phyloP scores from a whole-genome alignment of 176 grass and related monocot genomes.

The Aegilops tauschii region DNA sequence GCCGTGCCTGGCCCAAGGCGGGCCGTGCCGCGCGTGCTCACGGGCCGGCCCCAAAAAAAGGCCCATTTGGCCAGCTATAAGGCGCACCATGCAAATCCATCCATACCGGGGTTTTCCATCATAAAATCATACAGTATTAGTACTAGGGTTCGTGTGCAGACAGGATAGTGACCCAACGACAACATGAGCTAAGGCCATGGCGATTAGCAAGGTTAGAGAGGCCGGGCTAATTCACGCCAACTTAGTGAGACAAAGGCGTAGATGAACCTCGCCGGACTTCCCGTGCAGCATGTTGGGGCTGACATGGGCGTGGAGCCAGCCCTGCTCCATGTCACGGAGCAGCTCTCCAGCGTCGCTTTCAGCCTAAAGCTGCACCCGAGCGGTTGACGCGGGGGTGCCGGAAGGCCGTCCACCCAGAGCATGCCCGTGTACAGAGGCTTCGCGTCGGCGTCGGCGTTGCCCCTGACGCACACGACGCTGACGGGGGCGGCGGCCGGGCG shows the following conservation, averaged over 20 bases:
- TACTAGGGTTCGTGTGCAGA: too few relatives aligned
- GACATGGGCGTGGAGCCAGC: not conserved
- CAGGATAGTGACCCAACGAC: too few relatives aligned
- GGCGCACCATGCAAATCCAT: too few relatives aligned
- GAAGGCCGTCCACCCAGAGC: not conserved
- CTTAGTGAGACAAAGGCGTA: not conserved
- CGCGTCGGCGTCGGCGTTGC: not conserved
- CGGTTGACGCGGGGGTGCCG: not conserved
- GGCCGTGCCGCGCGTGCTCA: too few relatives aligned
- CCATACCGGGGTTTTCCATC: too few relatives aligned
- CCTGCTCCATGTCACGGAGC: not conserved
- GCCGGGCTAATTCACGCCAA: not conserved
- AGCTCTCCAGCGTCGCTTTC: not conserved
- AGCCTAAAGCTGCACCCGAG: not conserved
- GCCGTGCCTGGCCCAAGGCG: too few relatives aligned
- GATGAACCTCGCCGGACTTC: not conserved
- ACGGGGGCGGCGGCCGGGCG: not conserved
- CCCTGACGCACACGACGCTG: not conserved
- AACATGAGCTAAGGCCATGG: too few relatives aligned
- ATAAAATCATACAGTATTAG: too few relatives aligned
- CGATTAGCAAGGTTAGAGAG: too few relatives aligned
- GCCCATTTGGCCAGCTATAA: too few relatives aligned
- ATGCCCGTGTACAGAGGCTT: not conserved
- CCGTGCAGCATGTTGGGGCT: not conserved
- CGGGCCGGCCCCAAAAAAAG: too few relatives aligned